Evolutionary conservation across 441 rosid species (phyloP), one percentile per base, ranked within the genome.

Genomic region (Populus tomentosa): DNA sequence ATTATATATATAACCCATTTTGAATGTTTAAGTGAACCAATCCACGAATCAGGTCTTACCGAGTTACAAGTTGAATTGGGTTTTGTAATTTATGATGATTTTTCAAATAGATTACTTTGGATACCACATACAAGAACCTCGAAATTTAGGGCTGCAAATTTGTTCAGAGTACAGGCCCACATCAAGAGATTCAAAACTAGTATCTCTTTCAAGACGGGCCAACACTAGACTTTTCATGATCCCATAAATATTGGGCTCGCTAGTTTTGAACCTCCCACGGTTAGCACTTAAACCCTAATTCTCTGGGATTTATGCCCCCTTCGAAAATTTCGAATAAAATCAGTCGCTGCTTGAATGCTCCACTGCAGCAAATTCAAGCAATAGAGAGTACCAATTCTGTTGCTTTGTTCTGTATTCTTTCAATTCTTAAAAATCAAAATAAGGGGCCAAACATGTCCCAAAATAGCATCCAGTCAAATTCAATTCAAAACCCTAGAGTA

Each of bases 401-500:
- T 14, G 56, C 56, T 16, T 50, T 50, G 56, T 50, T 50, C n/a
- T 50, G 56, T 50, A 50, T 50, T 50, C 56, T 50, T 14, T 50
- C 18, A 50, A 14, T 50, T 50, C 56, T 50, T 50, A 50, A 50
- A 50, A 14, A 50, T 50, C 56, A 50, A 7, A 50, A 50, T 50
- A 50, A 50, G 56, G 56, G 56, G 56, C 56, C 56, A 50, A 70
- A 9, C 36, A 70, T 75, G 82, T 70, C 76, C 72, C 72, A 36
- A 20, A 36, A 33, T 36, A 36, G 65, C 30, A 13, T 36, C 8
- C 56, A 50, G 56, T 50, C 56, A 50, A 50, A 50, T 50, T 50
- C 56, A 50, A 50, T 50, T 50, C 56, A 50, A 50, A 85, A 86
- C 76, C 85, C 86, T 9, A 88, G 94, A 88, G 82, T 89, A 6